A percentile compares a stretch with the other conserved stretches of the same genome.
phyloP scores from a whole-genome alignment of 2,329 filamentous ascomycete genomes.

The Microdochium trichocladiopsis region DNA sequence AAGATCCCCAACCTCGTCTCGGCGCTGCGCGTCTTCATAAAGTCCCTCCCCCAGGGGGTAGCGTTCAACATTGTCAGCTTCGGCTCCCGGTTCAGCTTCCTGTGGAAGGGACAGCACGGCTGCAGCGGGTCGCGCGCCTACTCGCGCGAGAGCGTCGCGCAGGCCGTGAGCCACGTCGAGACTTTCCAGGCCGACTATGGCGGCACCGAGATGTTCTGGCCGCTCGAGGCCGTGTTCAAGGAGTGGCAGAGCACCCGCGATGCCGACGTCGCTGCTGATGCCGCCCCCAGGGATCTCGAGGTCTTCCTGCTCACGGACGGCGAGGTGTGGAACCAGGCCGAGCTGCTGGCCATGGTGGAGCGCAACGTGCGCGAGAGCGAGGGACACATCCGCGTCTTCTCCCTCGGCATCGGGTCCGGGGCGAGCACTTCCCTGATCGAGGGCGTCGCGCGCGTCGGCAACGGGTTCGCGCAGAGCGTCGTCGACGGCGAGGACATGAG shows the following conservation, averaged over 20 bases:
- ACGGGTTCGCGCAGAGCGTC: conserved; percentile 56
- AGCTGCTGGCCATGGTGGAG: conserved; percentile 37
- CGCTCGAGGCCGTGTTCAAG: conserved; percentile 35
- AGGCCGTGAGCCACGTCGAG: conserved; percentile 33
- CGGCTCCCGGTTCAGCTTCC: conserved; percentile 36
- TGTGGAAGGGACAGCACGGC: conserved; percentile 27
- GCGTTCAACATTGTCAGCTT: conserved; percentile 69
- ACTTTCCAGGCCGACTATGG: conserved; percentile 39
- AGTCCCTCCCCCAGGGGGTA: conserved; percentile 54
- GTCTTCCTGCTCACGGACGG: conserved; percentile 52
- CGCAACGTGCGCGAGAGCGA: conserved; percentile 28
- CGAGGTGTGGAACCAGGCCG: conserved; percentile 39
- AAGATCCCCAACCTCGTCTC: conserved; percentile 46
- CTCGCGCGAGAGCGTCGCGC: conserved; percentile 30
- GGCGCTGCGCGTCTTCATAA: conserved; percentile 57
- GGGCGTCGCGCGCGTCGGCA: conserved; percentile 44
- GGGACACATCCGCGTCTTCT: conserved; percentile 42
- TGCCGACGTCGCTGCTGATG: conserved; percentile 10
- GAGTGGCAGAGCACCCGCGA: conserved; percentile 28
- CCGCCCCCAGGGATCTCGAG: conserved; percentile 31
- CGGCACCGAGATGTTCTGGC: conserved; percentile 43
- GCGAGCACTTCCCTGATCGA: conserved; percentile 48
- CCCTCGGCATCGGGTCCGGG: conserved; percentile 43
- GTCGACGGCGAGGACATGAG: conserved; percentile 58
- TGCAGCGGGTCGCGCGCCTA: conserved; percentile 33